phyloP scores from a whole-genome alignment of 2,329 filamentous ascomycete genomes.

The Berkeleyomyces rouxiae region DNA sequence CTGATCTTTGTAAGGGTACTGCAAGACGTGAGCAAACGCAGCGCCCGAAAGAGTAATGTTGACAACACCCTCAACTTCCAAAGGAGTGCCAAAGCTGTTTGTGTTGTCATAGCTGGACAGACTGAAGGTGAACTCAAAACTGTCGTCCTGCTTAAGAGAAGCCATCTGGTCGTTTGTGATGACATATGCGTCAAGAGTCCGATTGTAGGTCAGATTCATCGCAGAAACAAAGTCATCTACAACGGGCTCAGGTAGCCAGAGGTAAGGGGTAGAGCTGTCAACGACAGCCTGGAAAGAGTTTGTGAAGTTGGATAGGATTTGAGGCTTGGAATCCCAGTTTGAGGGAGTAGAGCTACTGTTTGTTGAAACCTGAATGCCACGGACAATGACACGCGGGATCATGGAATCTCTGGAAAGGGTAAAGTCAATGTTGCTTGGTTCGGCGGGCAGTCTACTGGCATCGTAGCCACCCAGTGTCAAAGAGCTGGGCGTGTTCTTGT shows the following conservation, averaged over 20 bases:
- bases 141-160: slow-evolving; percentile 26
- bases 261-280: slow-evolving; percentile 46
- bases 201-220: slow-evolving; percentile 50
- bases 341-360: slow-evolving; percentile 19
- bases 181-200: slow-evolving; percentile 45
- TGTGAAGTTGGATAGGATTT: slow-evolving; percentile 28
- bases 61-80: slow-evolving; percentile 32
- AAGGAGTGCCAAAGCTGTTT: slow-evolving; percentile 34
- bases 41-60: slow-evolving; percentile 38
- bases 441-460: slow-evolving; percentile 33
- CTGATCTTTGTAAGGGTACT: slow-evolving; percentile 31
- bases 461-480: slow-evolving; percentile 56
- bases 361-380: slow-evolving; percentile 34
- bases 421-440: slow-evolving; percentile 44
- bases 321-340: slow-evolving; percentile 25
- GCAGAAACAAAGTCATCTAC: slow-evolving; percentile 48
- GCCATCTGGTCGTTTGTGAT: slow-evolving; percentile 40
- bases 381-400: slow-evolving; percentile 41
- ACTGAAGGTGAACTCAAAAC: slow-evolving; percentile 38
- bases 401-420: slow-evolving; percentile 36
- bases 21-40: slow-evolving; percentile 33
- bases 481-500: slow-evolving; percentile 34
- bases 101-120: slow-evolving; percentile 38
- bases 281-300: slow-evolving; percentile 36
- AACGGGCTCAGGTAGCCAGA: slow-evolving; percentile 43